A percentile compares a stretch with the other conserved stretches of the same genome.
Evolutionary conservation across 768 basidiomycete genomes (phyloP).

Genomic region (Pleurotus cornucopiae): DNA sequence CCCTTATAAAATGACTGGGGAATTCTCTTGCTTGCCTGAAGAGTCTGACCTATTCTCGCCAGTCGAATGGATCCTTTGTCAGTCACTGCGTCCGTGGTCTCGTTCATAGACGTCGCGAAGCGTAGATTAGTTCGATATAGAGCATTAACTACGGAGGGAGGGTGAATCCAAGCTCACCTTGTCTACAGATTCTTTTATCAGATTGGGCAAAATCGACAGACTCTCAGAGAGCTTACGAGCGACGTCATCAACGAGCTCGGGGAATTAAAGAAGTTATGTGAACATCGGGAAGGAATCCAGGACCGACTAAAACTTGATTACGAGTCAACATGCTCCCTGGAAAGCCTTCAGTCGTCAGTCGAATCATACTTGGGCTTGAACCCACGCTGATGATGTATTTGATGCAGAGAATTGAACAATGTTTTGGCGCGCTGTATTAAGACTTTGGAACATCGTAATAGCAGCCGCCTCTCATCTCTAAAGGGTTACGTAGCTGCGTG

Average conservation of each 20-base stretch:
- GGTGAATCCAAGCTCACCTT: no score
- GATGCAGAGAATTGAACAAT: not conserved
- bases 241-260: not conserved
- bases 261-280: not conserved
- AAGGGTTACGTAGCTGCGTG: not conserved
- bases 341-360: not conserved
- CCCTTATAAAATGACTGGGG: no score
- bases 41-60: no score
- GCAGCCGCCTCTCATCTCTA: not conserved
- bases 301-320: not conserved
- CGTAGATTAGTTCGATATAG: not conserved
- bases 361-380: no score
- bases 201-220: not conserved
- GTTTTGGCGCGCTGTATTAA: not conserved
- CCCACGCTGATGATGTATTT: not conserved
- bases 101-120: constrained; percentile 5
- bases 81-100: not conserved
- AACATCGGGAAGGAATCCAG: not conserved
- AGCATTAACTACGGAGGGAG: no score
- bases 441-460: not conserved
- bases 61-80: constrained; percentile 1
- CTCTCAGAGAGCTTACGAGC: not conserved
- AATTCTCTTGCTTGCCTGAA: no score
- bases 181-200: not conserved
- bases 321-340: not conserved